Conservation (phyloP, 1,139 yeast species). For the Protomyces gravidus region DNA sequence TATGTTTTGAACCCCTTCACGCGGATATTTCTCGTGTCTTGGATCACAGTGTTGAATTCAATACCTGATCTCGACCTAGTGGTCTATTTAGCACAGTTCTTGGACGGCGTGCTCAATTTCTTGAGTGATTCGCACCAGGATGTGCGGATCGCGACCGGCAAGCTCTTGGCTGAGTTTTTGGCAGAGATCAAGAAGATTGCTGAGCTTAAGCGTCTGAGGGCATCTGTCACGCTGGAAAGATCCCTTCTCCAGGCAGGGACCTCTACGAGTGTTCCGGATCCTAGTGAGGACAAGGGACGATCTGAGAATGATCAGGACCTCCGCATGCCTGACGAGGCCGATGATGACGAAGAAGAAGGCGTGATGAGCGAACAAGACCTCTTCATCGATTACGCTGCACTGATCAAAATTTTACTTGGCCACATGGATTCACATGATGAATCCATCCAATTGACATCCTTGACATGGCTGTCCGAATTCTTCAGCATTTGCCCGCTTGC, state of each 20-base stretch:
- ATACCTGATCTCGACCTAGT: constrained; percentile 88
- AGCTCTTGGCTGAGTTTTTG: constrained; percentile 66
- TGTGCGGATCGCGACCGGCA: constrained; percentile 79
- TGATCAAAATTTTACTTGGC: constrained; percentile 72
- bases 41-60: constrained; percentile 86
- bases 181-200: constrained; percentile 75
- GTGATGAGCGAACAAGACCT: constrained; percentile 55
- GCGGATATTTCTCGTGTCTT: constrained; percentile 73
- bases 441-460: constrained; percentile 72
- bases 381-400: constrained; percentile 70
- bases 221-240: background rate
- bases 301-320: constrained; percentile 37
- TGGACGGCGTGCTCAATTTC: constrained; percentile 78
- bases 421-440: constrained; percentile 70
- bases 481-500: constrained; percentile 72
- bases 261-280: constrained; percentile 34
- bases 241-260: constrained; percentile 33
- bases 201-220: constrained; percentile 41
- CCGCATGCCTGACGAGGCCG: constrained; percentile 49
- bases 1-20: constrained; percentile 91
- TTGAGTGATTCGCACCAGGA: constrained; percentile 81
- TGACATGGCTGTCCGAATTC: constrained; percentile 77
- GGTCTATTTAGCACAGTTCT: constrained; percentile 79
- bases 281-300: background rate
- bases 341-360: constrained; percentile 36